These are phyloP conservation scores for Amniculicola lignicola DNA, from an alignment of 495 filamentous ascomycete genomes.

Conservation along the genomic window DNA sequence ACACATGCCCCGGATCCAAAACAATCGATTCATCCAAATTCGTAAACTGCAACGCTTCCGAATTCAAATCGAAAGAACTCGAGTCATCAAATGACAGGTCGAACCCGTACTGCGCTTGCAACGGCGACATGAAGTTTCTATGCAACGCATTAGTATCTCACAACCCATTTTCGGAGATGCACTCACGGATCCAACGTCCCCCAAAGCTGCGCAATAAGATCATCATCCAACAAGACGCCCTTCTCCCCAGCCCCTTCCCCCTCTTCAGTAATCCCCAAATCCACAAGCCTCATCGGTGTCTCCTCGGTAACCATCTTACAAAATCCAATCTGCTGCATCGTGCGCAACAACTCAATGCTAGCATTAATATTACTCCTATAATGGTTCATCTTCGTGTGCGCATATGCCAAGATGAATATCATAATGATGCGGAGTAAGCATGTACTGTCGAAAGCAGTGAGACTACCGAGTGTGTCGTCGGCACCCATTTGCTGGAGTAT, in stretches of 20 bases:
- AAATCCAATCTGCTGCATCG: constrained; percentile 29
- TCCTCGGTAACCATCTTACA: constrained; percentile 27
- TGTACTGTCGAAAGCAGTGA: constrained; percentile 35
- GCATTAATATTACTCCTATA: constrained; percentile 17
- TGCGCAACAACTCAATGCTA: constrained; percentile 8
- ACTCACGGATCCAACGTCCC: constrained; percentile 30
- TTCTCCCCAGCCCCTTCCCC: neutral
- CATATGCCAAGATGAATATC: constrained; percentile 35
- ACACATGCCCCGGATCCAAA: constrained; percentile 16
- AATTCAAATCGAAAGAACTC: constrained; percentile 27
- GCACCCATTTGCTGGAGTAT: constrained; percentile 35
- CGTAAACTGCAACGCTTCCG: constrained; percentile 26
- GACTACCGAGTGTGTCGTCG: constrained; percentile 31
- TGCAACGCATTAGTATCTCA: neutral
- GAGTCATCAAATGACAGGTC: constrained; percentile 26
- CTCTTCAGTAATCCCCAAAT: constrained; percentile 17
- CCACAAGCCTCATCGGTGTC: constrained; percentile 24
- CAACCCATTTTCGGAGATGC: neutral
- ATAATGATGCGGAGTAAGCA: constrained; percentile 34
- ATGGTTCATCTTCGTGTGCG: constrained; percentile 18
- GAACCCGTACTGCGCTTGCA: constrained; percentile 22
- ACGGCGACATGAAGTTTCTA: constrained; percentile 28
- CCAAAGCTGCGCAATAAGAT: constrained; percentile 30
- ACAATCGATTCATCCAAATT: constrained; percentile 27
- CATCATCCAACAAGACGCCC: constrained; percentile 26